Percentiles rank a stretch among this genome's conserved stretches.
These are phyloP conservation scores for Mycena alexandri DNA, from an alignment of 768 basidiomycete genomes.

Conservation along the genomic window DNA sequence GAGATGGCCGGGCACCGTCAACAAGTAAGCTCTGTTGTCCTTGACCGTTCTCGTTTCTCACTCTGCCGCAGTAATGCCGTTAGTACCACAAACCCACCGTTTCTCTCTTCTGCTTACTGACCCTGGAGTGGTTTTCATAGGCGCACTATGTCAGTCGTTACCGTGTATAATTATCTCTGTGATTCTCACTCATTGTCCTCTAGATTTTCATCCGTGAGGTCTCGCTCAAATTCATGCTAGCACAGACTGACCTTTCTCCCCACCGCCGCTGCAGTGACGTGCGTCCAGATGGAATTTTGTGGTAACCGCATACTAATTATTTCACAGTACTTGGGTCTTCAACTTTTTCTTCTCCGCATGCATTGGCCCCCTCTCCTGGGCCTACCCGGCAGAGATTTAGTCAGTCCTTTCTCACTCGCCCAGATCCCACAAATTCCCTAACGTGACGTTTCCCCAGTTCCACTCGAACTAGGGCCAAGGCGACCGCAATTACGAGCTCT, in stretches of 20 bases:
- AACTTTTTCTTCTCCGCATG: constrained; percentile 62
- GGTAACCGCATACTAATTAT: background rate
- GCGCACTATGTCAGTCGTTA: constrained; percentile 54
- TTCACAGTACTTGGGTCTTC: constrained; percentile 57
- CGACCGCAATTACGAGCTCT: constrained; percentile 59
- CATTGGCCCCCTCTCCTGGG: constrained; percentile 61
- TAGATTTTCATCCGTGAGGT: constrained; percentile 58
- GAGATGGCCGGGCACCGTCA: constrained; percentile 56
- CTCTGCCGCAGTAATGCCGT: constrained; percentile 49
- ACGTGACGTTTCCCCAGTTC: constrained; percentile 40
- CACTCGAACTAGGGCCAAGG: constrained; percentile 58
- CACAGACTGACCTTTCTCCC: background rate
- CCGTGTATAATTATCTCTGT: background rate
- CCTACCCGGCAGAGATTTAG: constrained; percentile 59
- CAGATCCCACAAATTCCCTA: background rate
- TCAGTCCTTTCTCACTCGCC: constrained; percentile 12
- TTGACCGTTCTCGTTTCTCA: constrained; percentile 1
- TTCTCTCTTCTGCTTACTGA: constrained; percentile 1
- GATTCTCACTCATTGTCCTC: background rate
- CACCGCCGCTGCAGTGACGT: constrained; percentile 39
- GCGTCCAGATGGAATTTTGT: constrained; percentile 20
- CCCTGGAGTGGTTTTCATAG: constrained; percentile 30
- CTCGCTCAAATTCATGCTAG: background rate
- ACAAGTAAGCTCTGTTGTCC: constrained; percentile 48
- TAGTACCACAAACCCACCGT: constrained; percentile 32